These are phyloP conservation scores for Cladophialophora bantiana DNA, from an alignment of 2,329 filamentous ascomycete species.

Conservation along the genomic window DNA sequence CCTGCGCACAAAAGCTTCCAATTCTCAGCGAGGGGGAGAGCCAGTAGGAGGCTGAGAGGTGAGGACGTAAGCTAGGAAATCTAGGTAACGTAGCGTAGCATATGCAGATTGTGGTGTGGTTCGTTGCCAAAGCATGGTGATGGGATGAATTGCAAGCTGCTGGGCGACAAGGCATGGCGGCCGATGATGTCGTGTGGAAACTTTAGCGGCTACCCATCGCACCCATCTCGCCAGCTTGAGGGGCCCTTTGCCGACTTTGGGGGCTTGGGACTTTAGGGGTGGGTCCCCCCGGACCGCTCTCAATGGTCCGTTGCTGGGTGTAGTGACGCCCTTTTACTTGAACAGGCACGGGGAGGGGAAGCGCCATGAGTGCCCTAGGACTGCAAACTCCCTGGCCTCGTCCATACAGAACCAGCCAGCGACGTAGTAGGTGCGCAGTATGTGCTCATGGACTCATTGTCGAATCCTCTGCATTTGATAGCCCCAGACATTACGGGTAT, in stretches of 20 bases:
- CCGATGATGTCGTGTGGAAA: conserved; percentile 20
- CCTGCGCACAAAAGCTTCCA: conserved; percentile 12
- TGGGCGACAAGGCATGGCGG: conserved; percentile 6
- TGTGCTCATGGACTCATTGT: not conserved
- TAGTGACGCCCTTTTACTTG: not conserved
- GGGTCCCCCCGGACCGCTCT: not conserved
- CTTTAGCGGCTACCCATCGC: not conserved
- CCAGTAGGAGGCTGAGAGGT: conserved; percentile 21
- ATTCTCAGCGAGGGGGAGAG: conserved; percentile 22
- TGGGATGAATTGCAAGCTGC: conserved; percentile 10
- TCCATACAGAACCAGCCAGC: not conserved
- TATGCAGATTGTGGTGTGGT: conserved; percentile 17
- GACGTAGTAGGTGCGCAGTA: not conserved
- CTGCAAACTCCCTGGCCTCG: not conserved
- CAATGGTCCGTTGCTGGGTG: not conserved
- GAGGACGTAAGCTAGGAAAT: conserved; percentile 6
- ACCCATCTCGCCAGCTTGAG: not conserved
- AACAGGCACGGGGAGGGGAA: not conserved
- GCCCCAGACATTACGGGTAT: conserved; percentile 9
- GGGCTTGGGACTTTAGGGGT: not conserved
- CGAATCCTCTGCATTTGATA: not conserved
- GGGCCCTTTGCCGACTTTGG: not conserved
- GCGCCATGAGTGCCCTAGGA: not conserved
- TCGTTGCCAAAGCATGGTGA: conserved; percentile 2
- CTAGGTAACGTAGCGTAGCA: conserved; percentile 22